These are phyloP conservation scores for Boletus edulis DNA, from an alignment of 768 basidiomycete genomes.

Conservation along the genomic window DNA sequence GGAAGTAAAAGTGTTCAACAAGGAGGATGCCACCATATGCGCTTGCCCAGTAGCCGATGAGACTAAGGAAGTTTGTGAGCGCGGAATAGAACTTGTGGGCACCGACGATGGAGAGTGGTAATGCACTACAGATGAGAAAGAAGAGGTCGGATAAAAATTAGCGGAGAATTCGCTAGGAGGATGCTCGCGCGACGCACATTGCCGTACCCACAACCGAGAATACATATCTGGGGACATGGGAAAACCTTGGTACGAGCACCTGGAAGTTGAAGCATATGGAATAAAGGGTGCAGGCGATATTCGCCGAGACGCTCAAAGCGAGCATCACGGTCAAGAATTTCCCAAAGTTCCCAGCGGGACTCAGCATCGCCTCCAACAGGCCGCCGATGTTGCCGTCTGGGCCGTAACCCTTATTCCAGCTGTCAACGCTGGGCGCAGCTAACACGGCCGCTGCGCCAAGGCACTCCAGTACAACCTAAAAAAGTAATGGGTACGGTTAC, in stretches of 20 bases:
- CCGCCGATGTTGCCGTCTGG: constrained; percentile 59
- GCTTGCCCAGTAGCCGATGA: constrained; percentile 65
- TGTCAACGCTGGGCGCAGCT: constrained; percentile 51
- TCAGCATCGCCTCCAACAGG: constrained; percentile 58
- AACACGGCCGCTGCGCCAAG: constrained; percentile 69
- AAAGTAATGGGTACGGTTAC: background rate
- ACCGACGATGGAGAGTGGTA: constrained; percentile 71
- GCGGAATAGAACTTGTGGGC: constrained; percentile 61
- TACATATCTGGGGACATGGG: constrained; percentile 63
- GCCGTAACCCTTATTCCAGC: constrained; percentile 56
- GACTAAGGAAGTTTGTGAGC: constrained; percentile 63
- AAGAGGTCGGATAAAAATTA: constrained; percentile 1
- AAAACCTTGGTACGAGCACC: constrained; percentile 57
- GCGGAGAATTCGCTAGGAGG: background rate
- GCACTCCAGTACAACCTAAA: constrained; percentile 42
- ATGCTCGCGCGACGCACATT: constrained; percentile 45
- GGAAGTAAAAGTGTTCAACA: constrained; percentile 66
- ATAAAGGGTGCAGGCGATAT: constrained; percentile 83
- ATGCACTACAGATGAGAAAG: constrained; percentile 40
- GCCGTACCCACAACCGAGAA: constrained; percentile 65
- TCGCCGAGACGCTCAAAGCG: constrained; percentile 73
- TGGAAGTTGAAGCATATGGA: constrained; percentile 75
- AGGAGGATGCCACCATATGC: constrained; percentile 60
- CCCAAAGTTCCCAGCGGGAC: constrained; percentile 62
- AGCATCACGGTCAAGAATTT: constrained; percentile 72